Evolutionary conservation across 202 grass and related monocot genomes (phyloP), one percentile per base, ranked within the genome.

Genomic region (Carex sylvatica): DNA sequence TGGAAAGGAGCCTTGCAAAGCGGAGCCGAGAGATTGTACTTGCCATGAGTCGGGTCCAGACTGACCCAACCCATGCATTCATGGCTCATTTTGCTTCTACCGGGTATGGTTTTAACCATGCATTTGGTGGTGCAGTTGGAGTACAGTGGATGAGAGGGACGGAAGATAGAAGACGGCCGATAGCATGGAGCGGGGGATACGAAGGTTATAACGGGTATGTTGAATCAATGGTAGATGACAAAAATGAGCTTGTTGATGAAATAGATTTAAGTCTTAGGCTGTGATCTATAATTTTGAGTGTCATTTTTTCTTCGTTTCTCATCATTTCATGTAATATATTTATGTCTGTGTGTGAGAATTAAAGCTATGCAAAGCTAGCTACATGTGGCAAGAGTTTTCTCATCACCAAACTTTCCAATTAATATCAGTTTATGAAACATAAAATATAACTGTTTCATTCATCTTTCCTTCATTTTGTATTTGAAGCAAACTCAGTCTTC

Each of bases 1-100:
- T 90, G 64, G 91, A 97, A 85, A 88, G 89, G 69, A 93, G 91
- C 86, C 84, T 97, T 49, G 89, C 88, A 65, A 97, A 97, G 86
- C 87, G 94, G 74, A 93, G 84, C 1, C 73, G 94, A n/a, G 94
- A 92, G 79, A 82, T 92, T 28, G 87, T 85, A 0, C 84, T 86
- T 1, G 64, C 70, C 9, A 81, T 85, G 62, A 72, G 65, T 12
- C 86, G 89, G 13, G 82, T 86, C 4, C 83, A 84, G 5, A 46
- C 51, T 0, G 84, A 38, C 12, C 68, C 79, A 3, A 84, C 69
- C 15, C 35, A 54, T 49, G 18, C 80, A 10, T 67, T 82, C 61
- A 70, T 82, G 80, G 15, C 80, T 82, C 63, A 70, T 23, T 82
- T 82, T 13, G 42, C 61, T 52, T 33, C 80, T 9, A 7, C 80